A percentile compares a stretch with the other conserved stretches of the same genome.
phyloP scores from a whole-genome alignment of 208 protist genomes.

The Leishmania tropica region DNA sequence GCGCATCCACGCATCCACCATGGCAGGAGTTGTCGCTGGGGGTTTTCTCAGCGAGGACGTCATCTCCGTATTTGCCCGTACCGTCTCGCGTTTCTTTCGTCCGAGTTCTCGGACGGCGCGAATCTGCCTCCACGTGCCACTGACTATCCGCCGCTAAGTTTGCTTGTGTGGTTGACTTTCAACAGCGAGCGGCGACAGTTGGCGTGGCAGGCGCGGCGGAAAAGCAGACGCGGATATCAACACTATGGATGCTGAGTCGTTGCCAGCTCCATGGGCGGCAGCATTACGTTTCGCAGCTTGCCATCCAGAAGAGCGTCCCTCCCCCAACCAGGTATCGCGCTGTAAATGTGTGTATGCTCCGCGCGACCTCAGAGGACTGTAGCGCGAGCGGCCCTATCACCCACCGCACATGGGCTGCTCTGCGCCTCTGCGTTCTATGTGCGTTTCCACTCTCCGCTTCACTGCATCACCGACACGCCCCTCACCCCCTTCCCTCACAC shows the following conservation, averaged over 20 bases:
- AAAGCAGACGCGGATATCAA: not conserved
- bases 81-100: not conserved
- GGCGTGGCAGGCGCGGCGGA: not conserved
- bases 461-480: not conserved
- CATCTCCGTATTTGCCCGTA: not conserved
- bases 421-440: not conserved
- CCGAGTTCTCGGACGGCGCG: not conserved
- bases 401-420: not conserved
- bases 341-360: not conserved
- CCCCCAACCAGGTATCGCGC: not conserved
- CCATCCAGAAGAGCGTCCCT: not conserved
- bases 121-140: not conserved
- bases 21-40: not conserved
- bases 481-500: not conserved
- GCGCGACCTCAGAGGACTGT: not conserved
- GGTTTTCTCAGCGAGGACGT: not conserved
- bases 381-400: not conserved
- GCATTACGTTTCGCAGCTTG: not conserved
- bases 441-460: not conserved
- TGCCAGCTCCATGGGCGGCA: not conserved
- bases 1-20: not conserved
- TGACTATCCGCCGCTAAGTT: not conserved
- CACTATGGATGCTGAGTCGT: not conserved
- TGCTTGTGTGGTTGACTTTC: not conserved
- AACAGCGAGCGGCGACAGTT: not conserved